Conservation (phyloP, 345 rosid genomes). For the Ceriops zippeliana region DNA sequence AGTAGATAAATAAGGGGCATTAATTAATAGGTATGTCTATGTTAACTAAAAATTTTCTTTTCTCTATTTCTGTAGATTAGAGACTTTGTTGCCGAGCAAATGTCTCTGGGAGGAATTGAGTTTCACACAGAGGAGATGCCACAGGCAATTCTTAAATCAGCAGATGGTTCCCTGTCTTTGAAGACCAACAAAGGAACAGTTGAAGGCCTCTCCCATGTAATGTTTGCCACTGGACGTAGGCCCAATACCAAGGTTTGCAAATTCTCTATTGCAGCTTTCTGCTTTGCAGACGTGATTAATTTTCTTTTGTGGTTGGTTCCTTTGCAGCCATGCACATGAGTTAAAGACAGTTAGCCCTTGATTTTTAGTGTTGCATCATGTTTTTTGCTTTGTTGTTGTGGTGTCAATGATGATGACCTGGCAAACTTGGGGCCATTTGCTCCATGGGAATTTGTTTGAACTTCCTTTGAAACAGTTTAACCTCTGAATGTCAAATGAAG, state of each 20-base stretch:
- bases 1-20: slow-evolving; percentile 4
- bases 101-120: slow-evolving; percentile 87
- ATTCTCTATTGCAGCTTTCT: slow-evolving; percentile 7
- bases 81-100: slow-evolving; percentile 85
- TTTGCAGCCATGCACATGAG: too few relatives aligned
- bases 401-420: background rate
- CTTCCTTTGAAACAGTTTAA: background rate
- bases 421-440: background rate
- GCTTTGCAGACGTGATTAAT: background rate
- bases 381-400: background rate
- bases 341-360: too few relatives aligned
- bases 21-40: background rate
- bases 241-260: slow-evolving; percentile 77
- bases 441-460: background rate
- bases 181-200: slow-evolving; percentile 81
- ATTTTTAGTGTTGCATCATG: background rate
- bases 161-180: slow-evolving; percentile 75
- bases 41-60: background rate
- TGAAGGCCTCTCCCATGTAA: slow-evolving; percentile 85
- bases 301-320: background rate
- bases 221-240: slow-evolving; percentile 97
- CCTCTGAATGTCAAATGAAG: background rate
- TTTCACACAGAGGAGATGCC: slow-evolving; percentile 89
- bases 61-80: slow-evolving; percentile 50
- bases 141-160: slow-evolving; percentile 67